These are phyloP conservation scores for Pythium periplocum DNA, from an alignment of 352 stramenopile species.

Conservation along the genomic window DNA sequence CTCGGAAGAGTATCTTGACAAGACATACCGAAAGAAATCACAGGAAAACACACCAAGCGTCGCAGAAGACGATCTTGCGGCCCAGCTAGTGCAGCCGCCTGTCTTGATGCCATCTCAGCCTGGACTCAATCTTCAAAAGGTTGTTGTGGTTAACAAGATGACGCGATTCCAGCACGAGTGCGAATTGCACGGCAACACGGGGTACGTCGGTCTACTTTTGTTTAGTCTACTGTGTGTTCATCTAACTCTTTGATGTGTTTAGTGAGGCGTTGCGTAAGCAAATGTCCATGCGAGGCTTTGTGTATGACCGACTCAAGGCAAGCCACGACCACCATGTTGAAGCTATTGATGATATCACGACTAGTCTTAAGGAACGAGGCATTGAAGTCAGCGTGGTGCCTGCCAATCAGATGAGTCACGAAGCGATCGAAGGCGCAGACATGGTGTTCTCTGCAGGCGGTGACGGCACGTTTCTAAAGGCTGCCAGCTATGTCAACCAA, in stretches of 20 bases:
- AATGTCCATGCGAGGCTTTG: slow-evolving; percentile 88
- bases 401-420: slow-evolving; percentile 77
- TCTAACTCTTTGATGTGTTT: slow-evolving; percentile 8
- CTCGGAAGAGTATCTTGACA: slow-evolving; percentile 84
- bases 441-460: slow-evolving; percentile 86
- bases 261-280: slow-evolving; percentile 86
- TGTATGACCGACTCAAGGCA: slow-evolving; percentile 81
- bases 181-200: slow-evolving; percentile 73
- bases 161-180: slow-evolving; percentile 85
- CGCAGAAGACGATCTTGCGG: slow-evolving; percentile 13
- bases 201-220: slow-evolving; percentile 28
- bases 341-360: slow-evolving; percentile 81
- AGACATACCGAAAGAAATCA: slow-evolving; percentile 60
- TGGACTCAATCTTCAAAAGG: slow-evolving; percentile 65
- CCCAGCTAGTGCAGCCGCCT: slow-evolving; percentile 20
- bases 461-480: slow-evolving; percentile 86
- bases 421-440: slow-evolving; percentile 68
- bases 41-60: neutral
- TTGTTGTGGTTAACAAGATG: slow-evolving; percentile 86
- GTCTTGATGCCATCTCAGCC: slow-evolving; percentile 40
- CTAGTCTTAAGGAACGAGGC: slow-evolving; percentile 56
- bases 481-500: slow-evolving; percentile 82
- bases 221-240: slow-evolving; percentile 7
- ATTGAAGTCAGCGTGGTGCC: slow-evolving; percentile 71
- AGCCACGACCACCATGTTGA: slow-evolving; percentile 85